Evolutionary conservation across 441 rosid genomes (phyloP), one percentile per base, ranked within the genome.

Genomic region (Corymbia calophylla): DNA sequence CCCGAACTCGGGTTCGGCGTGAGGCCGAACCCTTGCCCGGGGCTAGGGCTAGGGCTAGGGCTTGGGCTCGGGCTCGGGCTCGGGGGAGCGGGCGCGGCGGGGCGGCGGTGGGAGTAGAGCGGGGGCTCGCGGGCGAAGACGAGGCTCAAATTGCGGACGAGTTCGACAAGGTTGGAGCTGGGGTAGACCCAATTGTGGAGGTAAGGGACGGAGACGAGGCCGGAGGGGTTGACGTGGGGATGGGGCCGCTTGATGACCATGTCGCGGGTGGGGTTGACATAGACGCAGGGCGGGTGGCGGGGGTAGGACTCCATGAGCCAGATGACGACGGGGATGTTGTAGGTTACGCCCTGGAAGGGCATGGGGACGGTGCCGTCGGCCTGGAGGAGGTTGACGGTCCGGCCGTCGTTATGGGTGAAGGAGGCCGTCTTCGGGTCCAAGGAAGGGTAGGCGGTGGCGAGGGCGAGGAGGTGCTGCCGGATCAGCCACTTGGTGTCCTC

Each of bases 361-460:
- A 97, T 98, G 58, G 98, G 99, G 80, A 96, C 82, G 54, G 99
- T 98, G 88, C 99, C 99, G 16, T 98, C 99, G 39, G 98, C 98
- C 88, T 98, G 99, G 56, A 98, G 97, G 56, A 98, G 98, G 91
- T 95, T 96, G 48, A 97, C 98, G 86, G 99, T 93, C 31, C 99
- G 97, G 90, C 99, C 99, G 44, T 98, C 99, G 97, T 96, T 98
- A 95, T 98, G 99, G 31, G 96, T 98, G 93, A 95, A 98, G 70
- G 96, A 92, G 32, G 99, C 98, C 8, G 99, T 97, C 88, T 97
- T 96, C 58, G 99, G 98, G 27, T 95, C 96, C 35, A 98, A 94
- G 23, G 99, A 97, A 56, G 98, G 99, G 94, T 89, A 94, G 9
- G 93, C 29, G 35, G 95, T 90, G 93, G 88, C 88, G 53, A 98